phyloP scores from a whole-genome alignment of 2,329 filamentous ascomycete genomes.

The Coleophoma cylindrospora region DNA sequence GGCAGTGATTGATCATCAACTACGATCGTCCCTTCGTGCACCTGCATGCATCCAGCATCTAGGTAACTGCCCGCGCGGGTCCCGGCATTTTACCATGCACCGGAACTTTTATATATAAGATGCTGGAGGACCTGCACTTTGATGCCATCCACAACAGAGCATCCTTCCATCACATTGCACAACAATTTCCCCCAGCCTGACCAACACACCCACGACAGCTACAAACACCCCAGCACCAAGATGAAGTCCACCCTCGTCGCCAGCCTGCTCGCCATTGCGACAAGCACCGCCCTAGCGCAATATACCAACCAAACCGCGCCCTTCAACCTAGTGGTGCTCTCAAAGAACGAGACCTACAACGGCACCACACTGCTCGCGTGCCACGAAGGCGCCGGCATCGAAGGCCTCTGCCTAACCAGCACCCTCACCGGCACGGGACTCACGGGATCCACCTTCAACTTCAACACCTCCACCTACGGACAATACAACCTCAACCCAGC shows the following conservation, averaged over 20 bases:
- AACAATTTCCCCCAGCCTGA: too few species aligned
- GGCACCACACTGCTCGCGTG: constrained; percentile 34
- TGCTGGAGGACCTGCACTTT: too few species aligned
- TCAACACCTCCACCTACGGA: constrained; percentile 25
- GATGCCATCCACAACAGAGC: too few species aligned
- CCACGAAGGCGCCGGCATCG: constrained; percentile 42
- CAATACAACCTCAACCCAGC: constrained; percentile 14
- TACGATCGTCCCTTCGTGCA: too few species aligned
- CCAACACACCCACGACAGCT: too few species aligned
- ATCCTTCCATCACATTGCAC: too few species aligned
- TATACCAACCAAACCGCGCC: constrained; percentile 32
- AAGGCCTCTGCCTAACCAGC: constrained; percentile 34
- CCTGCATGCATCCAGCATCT: too few species aligned
- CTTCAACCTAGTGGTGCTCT: constrained; percentile 36
- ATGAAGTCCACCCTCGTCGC: constrained; percentile 5
- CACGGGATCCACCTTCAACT: constrained; percentile 6
- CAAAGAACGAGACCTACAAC: constrained; percentile 31
- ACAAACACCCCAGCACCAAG: too few species aligned
- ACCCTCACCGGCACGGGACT: constrained; percentile 7
- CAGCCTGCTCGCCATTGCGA: constrained; percentile 1
- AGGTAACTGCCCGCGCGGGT: too few species aligned
- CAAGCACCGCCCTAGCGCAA: constrained; percentile 13
- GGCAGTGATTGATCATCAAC: too few species aligned
- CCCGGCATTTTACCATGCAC: too few species aligned
- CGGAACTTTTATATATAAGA: too few species aligned